A percentile compares a stretch with the other conserved stretches of the same genome.
Evolutionary conservation across 345 rosid species (phyloP).

Genomic region (Erysimum cheiranthoides): DNA sequence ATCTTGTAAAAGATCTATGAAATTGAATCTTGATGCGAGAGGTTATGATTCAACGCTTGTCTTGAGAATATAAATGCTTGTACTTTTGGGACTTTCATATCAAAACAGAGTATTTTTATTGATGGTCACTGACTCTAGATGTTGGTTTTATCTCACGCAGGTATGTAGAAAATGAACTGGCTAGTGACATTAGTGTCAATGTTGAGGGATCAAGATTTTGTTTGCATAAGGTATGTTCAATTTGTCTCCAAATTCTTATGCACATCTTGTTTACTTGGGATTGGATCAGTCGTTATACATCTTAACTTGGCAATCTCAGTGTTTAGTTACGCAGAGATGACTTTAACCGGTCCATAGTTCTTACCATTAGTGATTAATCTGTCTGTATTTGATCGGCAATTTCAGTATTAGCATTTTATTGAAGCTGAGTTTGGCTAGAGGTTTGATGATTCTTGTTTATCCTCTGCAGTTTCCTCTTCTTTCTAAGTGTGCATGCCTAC

Average conservation of each 20-base stretch:
- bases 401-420: no score
- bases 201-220: constrained; percentile 68
- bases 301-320: background rate
- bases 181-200: constrained; percentile 64
- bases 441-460: constrained; percentile 25
- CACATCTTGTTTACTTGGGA: background rate
- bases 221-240: constrained; percentile 75
- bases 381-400: no score
- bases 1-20: background rate
- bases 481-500: constrained; percentile 70
- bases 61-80: background rate
- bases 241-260: background rate
- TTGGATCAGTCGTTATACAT: background rate
- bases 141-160: constrained; percentile 46
- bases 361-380: background rate
- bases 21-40: background rate
- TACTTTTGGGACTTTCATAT: background rate
- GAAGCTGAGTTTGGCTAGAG: background rate
- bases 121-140: background rate
- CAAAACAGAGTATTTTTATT: constrained; percentile 1
- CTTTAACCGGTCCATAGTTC: constrained; percentile 1
- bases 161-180: constrained; percentile 74
- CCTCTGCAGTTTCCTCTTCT: constrained; percentile 81
- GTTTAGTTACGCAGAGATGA: background rate
- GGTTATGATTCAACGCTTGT: background rate